Evolutionary conservation across 2,329 filamentous ascomycete species (phyloP).

Genomic region (Graphium sp.): DNA sequence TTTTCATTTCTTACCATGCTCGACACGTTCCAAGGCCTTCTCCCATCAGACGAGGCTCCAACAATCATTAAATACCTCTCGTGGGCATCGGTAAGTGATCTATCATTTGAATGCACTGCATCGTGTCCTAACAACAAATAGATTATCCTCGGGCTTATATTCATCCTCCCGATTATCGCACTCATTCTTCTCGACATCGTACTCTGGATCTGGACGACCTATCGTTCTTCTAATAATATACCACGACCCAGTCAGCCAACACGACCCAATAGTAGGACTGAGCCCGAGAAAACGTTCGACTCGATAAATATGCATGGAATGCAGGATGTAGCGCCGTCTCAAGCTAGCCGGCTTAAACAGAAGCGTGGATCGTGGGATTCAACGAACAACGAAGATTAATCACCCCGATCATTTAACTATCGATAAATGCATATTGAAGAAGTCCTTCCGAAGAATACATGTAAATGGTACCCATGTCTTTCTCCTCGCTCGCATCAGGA

Average conservation of each 20-base stretch:
- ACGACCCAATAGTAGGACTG: background rate
- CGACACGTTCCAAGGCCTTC: no score
- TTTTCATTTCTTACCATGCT: no score
- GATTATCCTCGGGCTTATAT: slow-evolving; percentile 25
- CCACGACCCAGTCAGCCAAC: background rate
- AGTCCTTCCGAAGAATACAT: background rate
- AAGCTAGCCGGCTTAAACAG: no score
- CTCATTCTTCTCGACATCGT: slow-evolving; percentile 31
- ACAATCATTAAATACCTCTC: slow-evolving; percentile 18
- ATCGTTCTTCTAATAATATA: slow-evolving; percentile 5
- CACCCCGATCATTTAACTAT: no score
- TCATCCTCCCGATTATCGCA: slow-evolving; percentile 26
- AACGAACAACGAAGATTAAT: no score
- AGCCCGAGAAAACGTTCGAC: background rate
- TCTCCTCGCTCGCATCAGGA: slow-evolving; percentile 13
- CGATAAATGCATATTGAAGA: background rate
- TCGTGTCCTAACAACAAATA: slow-evolving; percentile 9
- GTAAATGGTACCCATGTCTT: background rate
- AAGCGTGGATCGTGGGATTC: no score
- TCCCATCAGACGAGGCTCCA: slow-evolving; percentile 10
- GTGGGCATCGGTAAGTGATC: slow-evolving; percentile 17
- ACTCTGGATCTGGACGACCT: slow-evolving; percentile 34
- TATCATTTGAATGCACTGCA: background rate
- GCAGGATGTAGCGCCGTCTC: no score
- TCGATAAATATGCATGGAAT: background rate